Conservation (phyloP, 2,329 filamentous ascomycete species). For the Huntiella abstrusa region DNA sequence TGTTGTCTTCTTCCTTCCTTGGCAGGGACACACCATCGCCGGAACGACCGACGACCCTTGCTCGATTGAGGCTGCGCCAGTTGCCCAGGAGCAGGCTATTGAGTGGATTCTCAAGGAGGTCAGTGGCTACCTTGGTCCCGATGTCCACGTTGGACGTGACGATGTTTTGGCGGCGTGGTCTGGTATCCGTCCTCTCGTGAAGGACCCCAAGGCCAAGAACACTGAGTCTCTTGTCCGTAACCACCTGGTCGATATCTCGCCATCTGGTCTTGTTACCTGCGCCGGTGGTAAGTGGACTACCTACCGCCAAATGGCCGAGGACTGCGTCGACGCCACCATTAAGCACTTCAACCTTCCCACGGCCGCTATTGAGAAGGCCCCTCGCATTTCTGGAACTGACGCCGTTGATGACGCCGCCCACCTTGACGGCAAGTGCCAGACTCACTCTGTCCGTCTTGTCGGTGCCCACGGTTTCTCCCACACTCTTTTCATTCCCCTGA, state of each 20-base stretch:
- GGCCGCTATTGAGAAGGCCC: slow-evolving; percentile 36
- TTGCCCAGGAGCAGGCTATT: slow-evolving; percentile 69
- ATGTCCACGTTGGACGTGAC: slow-evolving; percentile 66
- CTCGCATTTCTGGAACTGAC: slow-evolving; percentile 50
- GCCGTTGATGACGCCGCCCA: slow-evolving; percentile 50
- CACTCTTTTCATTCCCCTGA: slow-evolving; percentile 81
- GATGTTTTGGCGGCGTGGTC: slow-evolving; percentile 87
- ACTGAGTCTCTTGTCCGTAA: slow-evolving; percentile 78
- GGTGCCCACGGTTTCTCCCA: slow-evolving; percentile 78
- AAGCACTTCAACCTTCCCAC: slow-evolving; percentile 45
- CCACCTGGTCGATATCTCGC: slow-evolving; percentile 64
- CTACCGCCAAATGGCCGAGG: slow-evolving; percentile 83
- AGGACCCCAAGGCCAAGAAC: slow-evolving; percentile 68
- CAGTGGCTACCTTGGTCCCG: slow-evolving; percentile 60
- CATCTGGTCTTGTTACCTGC: slow-evolving; percentile 64
- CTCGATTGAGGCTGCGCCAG: slow-evolving; percentile 50
- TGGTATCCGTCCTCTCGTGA: slow-evolving; percentile 69
- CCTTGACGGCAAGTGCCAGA: slow-evolving; percentile 53
- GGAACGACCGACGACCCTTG: slow-evolving; percentile 72
- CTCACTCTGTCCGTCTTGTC: slow-evolving; percentile 61
- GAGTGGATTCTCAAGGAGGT: slow-evolving; percentile 77
- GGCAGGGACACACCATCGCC: slow-evolving; percentile 84
- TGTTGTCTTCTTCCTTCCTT: slow-evolving; percentile 84
- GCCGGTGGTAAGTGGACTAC: slow-evolving; percentile 88
- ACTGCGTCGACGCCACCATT: slow-evolving; percentile 68